phyloP scores from a whole-genome alignment of 176 grass and related monocot genomes.

The Melocanna baccifera region DNA sequence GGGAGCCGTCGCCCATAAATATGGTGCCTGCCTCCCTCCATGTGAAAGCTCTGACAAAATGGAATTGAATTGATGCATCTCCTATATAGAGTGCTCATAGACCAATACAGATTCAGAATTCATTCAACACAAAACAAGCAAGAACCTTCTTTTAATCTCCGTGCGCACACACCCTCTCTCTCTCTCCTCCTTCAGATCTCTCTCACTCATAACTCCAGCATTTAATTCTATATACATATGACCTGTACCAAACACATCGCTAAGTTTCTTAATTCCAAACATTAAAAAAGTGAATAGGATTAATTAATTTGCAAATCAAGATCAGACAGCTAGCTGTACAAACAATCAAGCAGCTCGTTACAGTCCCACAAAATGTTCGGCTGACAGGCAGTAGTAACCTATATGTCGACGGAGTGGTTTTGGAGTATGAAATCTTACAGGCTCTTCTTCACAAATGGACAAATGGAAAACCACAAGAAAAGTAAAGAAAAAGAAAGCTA shows the following conservation, averaged over 20 bases:
- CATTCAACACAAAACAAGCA: constrained; percentile 15
- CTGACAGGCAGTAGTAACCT: constrained; percentile 3
- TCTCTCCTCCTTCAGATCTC: neutral
- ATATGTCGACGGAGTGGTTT: constrained; percentile 39
- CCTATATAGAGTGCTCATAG: neutral
- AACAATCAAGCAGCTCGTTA: constrained; percentile 18
- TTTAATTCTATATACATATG: constrained; percentile 18
- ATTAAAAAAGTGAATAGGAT: neutral
- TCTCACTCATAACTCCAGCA: constrained; percentile 1
- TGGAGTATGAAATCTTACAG: constrained; percentile 30
- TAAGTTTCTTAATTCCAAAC: constrained; percentile 14
- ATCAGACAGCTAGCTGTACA: constrained; percentile 37
- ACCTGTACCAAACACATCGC: constrained; percentile 32
- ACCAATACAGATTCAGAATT: constrained; percentile 4
- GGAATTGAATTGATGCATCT: constrained; percentile 37
- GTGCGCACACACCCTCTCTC: neutral
- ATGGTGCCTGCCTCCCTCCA: constrained; percentile 32
- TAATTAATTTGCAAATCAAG: constrained; percentile 3
- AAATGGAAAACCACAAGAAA: constrained; percentile 19
- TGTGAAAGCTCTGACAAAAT: constrained; percentile 55
- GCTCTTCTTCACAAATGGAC: constrained; percentile 34
- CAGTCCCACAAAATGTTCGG: constrained; percentile 32
- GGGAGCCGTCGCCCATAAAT: constrained; percentile 33
- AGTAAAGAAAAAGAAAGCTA: constrained; percentile 18
- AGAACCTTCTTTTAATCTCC: constrained; percentile 38